These are phyloP conservation scores for Arctostaphylos glauca DNA, from an alignment of 148 eudicot species.

Conservation along the genomic window DNA sequence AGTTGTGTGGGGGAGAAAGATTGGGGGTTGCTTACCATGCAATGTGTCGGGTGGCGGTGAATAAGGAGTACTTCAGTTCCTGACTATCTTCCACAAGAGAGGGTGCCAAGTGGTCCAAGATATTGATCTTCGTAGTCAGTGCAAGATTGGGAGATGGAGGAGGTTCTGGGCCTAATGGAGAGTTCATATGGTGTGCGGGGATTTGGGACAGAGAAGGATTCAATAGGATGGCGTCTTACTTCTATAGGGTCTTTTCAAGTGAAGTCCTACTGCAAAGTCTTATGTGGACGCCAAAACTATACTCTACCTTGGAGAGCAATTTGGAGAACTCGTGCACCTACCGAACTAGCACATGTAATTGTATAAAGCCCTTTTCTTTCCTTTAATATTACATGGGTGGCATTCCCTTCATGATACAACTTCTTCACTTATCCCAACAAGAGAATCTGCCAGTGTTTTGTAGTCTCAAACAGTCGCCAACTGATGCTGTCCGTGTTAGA, in stretches of 20 bases:
- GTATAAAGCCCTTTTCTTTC: neutral
- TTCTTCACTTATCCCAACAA: neutral
- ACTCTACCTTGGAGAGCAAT: neutral
- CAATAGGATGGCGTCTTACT: neutral
- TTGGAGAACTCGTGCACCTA: neutral
- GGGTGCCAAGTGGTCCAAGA: no score
- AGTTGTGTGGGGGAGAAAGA: no score
- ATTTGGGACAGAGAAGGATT: neutral
- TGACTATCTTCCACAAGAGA: no score
- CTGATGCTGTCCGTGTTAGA: neutral
- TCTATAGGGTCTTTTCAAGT: neutral
- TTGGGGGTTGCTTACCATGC: no score
- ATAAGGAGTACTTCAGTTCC: no score
- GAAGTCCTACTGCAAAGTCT: neutral
- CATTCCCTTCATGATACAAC: neutral
- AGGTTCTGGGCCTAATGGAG: no score
- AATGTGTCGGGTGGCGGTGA: no score
- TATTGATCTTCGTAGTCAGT: no score
- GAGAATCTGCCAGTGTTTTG: neutral
- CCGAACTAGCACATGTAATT: neutral
- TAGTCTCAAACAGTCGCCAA: neutral
- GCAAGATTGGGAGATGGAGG: no score
- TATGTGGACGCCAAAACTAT: neutral
- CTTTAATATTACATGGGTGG: neutral
- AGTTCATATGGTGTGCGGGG: neutral